A percentile compares a stretch with the other conserved stretches of the same genome.
phyloP scores from a whole-genome alignment of 768 basidiomycete species.

The Hericium alpestre region DNA sequence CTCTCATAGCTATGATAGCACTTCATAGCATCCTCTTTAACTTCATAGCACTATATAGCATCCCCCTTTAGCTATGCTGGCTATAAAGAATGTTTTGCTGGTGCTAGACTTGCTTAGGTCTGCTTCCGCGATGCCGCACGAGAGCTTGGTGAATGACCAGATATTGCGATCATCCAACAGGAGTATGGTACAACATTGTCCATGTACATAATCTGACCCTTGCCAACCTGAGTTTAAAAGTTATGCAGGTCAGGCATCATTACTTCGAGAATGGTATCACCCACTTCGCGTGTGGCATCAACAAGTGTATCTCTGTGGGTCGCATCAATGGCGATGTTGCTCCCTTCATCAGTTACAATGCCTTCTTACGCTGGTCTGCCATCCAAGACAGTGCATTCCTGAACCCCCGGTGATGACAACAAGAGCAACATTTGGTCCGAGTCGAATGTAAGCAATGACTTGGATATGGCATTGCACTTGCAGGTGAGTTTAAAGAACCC shows the following conservation, averaged over 20 bases:
- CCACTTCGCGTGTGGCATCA: slow-evolving; percentile 81
- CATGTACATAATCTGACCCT: background rate
- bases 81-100: slow-evolving; percentile 4
- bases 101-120: slow-evolving; percentile 33
- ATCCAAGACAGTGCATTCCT: slow-evolving; percentile 76
- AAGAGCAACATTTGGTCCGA: slow-evolving; percentile 73
- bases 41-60: no score
- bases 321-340: slow-evolving; percentile 75
- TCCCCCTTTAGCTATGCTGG: no score
- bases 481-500: slow-evolving; percentile 18
- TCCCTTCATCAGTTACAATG: slow-evolving; percentile 81
- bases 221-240: slow-evolving; percentile 36
- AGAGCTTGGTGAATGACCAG: slow-evolving; percentile 71
- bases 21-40: no score
- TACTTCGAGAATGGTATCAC: slow-evolving; percentile 92
- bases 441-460: slow-evolving; percentile 73
- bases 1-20: no score
- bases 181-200: slow-evolving; percentile 45
- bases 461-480: slow-evolving; percentile 70
- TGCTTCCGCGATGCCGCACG: slow-evolving; percentile 85
- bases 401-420: slow-evolving; percentile 50
- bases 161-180: slow-evolving; percentile 85
- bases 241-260: slow-evolving; percentile 83
- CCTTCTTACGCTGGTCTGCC: slow-evolving; percentile 83
- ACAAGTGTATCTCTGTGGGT: slow-evolving; percentile 70